Evolutionary conservation across 2,329 filamentous ascomycete species (phyloP), one percentile per base, ranked within the genome.

Genomic region (Didymella lethalis): DNA sequence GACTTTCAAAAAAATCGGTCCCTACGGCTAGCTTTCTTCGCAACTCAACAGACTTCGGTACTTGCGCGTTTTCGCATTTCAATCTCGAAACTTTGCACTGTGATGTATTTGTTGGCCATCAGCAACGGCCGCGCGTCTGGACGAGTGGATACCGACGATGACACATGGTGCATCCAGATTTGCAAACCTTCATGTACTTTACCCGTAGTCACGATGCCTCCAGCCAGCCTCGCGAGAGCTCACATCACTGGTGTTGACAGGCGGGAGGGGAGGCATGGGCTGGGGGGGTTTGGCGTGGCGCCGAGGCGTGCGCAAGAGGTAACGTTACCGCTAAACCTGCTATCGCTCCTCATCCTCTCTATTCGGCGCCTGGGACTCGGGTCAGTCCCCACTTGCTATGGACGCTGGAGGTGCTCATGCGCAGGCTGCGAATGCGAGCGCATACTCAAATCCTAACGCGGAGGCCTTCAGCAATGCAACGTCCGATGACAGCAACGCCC

Each of bases 351-450:
- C 52, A 55, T 55, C 52, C 57, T 60, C 48, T 60, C 57, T 60
- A 60, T 51, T 55, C 51, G 25, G 43, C n/a, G 50, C 46, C 54
- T 58, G 54, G 61, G 55, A 54, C 61, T 54, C 34, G 43, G 62
- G 56, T 50, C 49, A 23, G 64, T 50, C 64, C 62, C 65, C 65
- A 66, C 63, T 58, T 64, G 32, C 57, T 29, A 70, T 70, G 68
- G 66, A 67, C 45, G 62, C 57, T 49, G 53, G 59, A 61, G 63
- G 63, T 65, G 53, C 55, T 45, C 66, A 58, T 23, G 49, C 44
- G 36, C 55, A 48, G 49, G 40, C 56, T 29, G 48, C 41, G 25
- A 28, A 48, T 31, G 55, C 40, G 40, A 53, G 25, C 46, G 46
- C 46, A 7, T 59, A 59, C 50, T 14, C 31, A 32, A 32, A 32